Conservation (phyloP, 257 asterid genomes). For the Solanum appendiculatum region DNA sequence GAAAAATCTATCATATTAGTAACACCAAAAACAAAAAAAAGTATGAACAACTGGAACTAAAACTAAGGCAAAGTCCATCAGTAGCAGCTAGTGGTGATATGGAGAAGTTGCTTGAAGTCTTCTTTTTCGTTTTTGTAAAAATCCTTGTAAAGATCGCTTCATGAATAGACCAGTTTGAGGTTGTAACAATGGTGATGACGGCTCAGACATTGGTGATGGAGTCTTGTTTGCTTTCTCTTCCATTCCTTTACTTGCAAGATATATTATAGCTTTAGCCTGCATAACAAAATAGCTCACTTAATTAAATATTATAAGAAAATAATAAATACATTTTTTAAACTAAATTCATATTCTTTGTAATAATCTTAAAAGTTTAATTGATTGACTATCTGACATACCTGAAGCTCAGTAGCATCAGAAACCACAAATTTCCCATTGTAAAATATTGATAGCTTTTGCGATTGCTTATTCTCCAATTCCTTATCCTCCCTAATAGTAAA, state of each 20-base stretch:
- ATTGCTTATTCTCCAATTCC: neutral
- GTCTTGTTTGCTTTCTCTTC: neutral
- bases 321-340: neutral
- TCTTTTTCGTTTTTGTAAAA: conserved; percentile 21
- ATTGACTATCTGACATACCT: neutral
- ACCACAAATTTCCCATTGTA: conserved; percentile 37
- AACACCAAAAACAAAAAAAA: neutral
- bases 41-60: neutral
- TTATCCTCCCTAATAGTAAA: neutral
- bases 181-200: neutral
- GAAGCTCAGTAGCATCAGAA: conserved; percentile 44
- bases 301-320: neutral
- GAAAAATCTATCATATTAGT: neutral
- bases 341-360: neutral
- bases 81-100: neutral
- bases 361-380: too few species aligned
- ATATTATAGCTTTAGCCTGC: conserved; percentile 15
- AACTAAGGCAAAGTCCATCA: neutral
- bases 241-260: conserved; percentile 14
- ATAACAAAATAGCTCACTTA: neutral
- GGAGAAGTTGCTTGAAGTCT: conserved; percentile 14
- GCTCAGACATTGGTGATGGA: neutral
- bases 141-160: conserved; percentile 19
- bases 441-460: conserved; percentile 32
- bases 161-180: conserved; percentile 4